phyloP scores from a whole-genome alignment of 805 yeast genomes.

The Starmerella apicola region DNA sequence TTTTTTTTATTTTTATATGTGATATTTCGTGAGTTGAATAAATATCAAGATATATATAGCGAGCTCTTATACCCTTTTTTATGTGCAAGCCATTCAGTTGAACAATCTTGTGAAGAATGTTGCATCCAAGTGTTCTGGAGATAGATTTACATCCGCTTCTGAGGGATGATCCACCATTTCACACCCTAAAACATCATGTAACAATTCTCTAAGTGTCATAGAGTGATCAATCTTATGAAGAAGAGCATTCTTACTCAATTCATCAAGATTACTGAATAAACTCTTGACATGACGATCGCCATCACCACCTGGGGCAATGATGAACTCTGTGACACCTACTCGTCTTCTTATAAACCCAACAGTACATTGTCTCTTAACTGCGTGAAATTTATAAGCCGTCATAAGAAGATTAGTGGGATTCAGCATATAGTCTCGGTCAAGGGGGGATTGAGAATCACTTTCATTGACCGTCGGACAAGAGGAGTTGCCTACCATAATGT shows the following conservation, averaged over 20 bases:
- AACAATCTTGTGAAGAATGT: constrained; percentile 4
- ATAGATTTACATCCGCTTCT: neutral
- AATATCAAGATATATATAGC: neutral
- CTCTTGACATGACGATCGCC: neutral
- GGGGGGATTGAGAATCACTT: no score
- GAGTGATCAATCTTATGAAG: neutral
- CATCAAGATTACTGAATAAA: neutral
- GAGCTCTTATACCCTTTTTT: neutral
- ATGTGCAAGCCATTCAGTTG: no score
- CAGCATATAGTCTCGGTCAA: neutral
- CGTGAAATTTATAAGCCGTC: neutral
- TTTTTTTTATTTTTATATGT: neutral
- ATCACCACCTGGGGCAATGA: neutral
- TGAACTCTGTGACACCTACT: neutral
- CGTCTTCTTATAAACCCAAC: neutral
- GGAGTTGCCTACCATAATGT: neutral
- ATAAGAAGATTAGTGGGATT: neutral
- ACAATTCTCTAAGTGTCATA: neutral
- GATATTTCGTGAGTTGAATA: neutral
- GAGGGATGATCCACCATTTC: neutral
- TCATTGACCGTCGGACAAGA: no score
- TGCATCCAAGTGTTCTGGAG: neutral
- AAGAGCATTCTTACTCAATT: neutral
- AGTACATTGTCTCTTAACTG: neutral
- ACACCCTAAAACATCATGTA: neutral